Base-by-base conservation (phyloP, 257 asterid genomes). In the Ophiorrhiza pumila region DNA sequence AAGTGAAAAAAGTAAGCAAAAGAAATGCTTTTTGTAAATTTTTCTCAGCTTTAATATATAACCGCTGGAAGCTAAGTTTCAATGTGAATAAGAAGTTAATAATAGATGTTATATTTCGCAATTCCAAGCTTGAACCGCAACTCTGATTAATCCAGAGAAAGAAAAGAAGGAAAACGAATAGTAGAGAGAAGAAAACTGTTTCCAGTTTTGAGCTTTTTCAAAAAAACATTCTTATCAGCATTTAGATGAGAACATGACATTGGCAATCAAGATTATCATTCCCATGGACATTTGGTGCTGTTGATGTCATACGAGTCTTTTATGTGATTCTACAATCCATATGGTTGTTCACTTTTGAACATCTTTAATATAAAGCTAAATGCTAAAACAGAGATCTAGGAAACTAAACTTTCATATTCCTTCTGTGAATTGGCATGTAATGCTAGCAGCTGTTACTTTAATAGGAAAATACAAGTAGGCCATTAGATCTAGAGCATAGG, bases 1-100 rank as follows among this genome's bases (percentile, higher is more conserved):
- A 58, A 47, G 50, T 15, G 66, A 49, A 47, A 32, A 39, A 27
- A 58, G 25, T 20, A 76, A 59, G 55, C 58, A 37, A 72, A 72
- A 29, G 14, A 35, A 12, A 57, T 34, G 23, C 32, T 17, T 25
- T 23, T 45, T 23, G 3, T n/a, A 29, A 60, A 34, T 52, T 23
- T 52, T 41, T 64, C 58, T 27, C 4, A 5, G 18, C 65, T 55
- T 25, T 49, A 18, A 22, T 34, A 53, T 11, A 12, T 2, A 14
- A 14, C 13, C 17, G 31, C 31, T 25, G 0, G 18, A 29, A 9
- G 55, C 29, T 9, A 32, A 2, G 11, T 23, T 35, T 47, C 27
- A 0, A 42, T 34, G 9, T 69, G 29, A 65, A 58, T 32, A 5
- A 17, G 43, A 32, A 12, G 65, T 39, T 60, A 71, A 71, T 17